Evolutionary conservation across 2,329 filamentous ascomycete genomes (phyloP).

Genomic region (Diaporthe sp.): DNA sequence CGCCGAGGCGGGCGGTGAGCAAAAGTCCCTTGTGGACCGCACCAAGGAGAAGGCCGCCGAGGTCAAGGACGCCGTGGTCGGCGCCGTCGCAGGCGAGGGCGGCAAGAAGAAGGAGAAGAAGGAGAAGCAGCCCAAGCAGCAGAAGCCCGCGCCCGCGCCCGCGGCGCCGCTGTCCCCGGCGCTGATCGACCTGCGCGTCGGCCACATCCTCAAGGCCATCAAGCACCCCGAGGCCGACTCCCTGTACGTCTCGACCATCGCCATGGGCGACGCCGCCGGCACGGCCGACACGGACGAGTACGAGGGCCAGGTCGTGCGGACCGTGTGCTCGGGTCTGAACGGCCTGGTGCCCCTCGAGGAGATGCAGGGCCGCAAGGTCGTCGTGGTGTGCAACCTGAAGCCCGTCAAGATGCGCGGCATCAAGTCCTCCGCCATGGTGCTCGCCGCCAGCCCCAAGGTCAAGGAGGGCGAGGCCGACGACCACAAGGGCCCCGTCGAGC

Average conservation of each 20-base stretch:
- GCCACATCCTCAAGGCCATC: constrained; percentile 95
- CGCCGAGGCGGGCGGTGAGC: constrained; percentile 61
- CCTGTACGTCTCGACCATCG: constrained; percentile 94
- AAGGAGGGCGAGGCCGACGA: constrained; percentile 86
- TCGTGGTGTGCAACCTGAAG: constrained; percentile 98
- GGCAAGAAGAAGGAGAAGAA: constrained; percentile 98
- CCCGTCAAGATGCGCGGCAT: constrained; percentile 98
- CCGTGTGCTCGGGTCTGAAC: constrained; percentile 96
- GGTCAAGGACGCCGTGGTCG: constrained; percentile 62
- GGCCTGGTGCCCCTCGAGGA: constrained; percentile 92
- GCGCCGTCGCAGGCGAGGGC: constrained; percentile 51
- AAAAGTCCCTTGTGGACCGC: constrained; percentile 67
- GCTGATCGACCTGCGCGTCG: constrained; percentile 94
- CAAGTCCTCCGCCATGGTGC: constrained; percentile 86
- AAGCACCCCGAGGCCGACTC: constrained; percentile 98
- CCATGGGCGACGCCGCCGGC: constrained; percentile 88
- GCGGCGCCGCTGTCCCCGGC: constrained; percentile 84
- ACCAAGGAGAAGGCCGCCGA: constrained; percentile 70
- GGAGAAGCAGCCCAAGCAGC: constrained; percentile 84
- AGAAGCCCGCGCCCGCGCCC: constrained; percentile 73
- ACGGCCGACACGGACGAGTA: constrained; percentile 91
- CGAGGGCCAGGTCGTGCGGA: constrained; percentile 91
- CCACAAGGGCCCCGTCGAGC: constrained; percentile 91
- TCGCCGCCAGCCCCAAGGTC: constrained; percentile 88
- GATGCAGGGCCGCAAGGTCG: constrained; percentile 96